Percentiles rank a stretch among this genome's conserved stretches.
phyloP scores from a whole-genome alignment of 768 basidiomycete genomes.

The Macrocybe gigantea region DNA sequence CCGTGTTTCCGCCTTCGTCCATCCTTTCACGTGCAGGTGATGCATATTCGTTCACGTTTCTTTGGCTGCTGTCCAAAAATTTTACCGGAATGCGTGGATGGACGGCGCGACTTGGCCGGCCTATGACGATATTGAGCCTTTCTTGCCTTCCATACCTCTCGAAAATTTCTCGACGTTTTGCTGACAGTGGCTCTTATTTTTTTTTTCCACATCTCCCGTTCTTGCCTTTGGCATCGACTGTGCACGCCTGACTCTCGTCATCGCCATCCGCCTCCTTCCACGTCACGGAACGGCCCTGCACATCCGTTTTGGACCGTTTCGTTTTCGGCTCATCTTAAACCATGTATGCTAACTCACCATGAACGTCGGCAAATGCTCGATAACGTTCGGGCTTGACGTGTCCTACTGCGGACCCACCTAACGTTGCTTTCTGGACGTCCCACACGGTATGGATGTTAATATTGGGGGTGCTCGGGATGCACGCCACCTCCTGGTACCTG shows the following conservation, averaged over 20 bases:
- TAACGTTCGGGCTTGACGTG: too few relatives aligned
- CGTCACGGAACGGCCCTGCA: slow-evolving; percentile 1
- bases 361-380: not conserved
- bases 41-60: not conserved
- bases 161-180: not conserved
- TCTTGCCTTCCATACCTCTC: not conserved
- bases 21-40: not conserved
- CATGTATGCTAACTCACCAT: not conserved
- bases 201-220: not conserved
- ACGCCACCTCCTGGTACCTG: too few relatives aligned
- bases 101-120: too few relatives aligned
- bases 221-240: not conserved
- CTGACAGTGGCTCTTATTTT: not conserved
- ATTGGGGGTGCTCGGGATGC: too few relatives aligned
- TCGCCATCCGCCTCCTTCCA: not conserved
- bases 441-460: too few relatives aligned
- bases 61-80: too few relatives aligned
- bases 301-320: not conserved
- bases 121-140: not conserved
- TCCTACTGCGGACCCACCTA: too few relatives aligned
- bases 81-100: too few relatives aligned
- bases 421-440: too few relatives aligned
- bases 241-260: not conserved
- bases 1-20: not conserved
- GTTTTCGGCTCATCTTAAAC: not conserved